Evolutionary conservation across 75 land plant genomes (phyloP).

Genomic region (Selaginella tamariscina): DNA sequence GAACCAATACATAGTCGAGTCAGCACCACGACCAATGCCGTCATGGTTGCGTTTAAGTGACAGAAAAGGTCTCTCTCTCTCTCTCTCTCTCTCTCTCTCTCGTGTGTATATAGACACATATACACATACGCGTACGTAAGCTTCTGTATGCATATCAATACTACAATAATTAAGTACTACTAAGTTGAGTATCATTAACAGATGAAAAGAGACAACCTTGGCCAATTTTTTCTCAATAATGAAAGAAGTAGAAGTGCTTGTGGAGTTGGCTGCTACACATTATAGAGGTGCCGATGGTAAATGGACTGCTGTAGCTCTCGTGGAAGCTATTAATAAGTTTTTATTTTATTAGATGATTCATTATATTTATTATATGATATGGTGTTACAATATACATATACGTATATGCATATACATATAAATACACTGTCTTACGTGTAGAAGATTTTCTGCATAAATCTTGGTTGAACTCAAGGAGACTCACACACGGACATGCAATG

Average conservation of each 20-base stretch:
- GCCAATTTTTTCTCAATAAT: constrained; percentile 56
- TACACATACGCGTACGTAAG: no score
- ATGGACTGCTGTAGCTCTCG: constrained; percentile 66
- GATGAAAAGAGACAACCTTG: constrained; percentile 36
- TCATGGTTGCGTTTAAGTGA: no score
- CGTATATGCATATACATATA: no score
- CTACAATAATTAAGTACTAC: not conserved
- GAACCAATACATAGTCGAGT: constrained; percentile 78
- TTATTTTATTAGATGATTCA: not conserved
- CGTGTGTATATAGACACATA: no score
- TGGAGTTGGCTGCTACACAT: constrained; percentile 69
- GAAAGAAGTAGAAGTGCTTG: constrained; percentile 70
- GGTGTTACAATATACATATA: no score
- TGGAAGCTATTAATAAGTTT: constrained; percentile 63
- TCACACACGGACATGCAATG: no score
- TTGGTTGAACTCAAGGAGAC: not conserved
- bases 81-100: no score
- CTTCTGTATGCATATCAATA: no score
- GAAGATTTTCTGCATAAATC: not conserved
- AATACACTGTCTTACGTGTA: no score
- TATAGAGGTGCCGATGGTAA: constrained; percentile 58
- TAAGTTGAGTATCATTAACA: constrained; percentile 11
- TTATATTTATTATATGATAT: no score
- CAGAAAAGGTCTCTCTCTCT: no score
- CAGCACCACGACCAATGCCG: constrained; percentile 37